A percentile compares a stretch with the other conserved stretches of the same genome.
These are phyloP conservation scores for Phoma herbarum DNA, from an alignment of 2,329 filamentous ascomycete genomes.

Conservation along the genomic window DNA sequence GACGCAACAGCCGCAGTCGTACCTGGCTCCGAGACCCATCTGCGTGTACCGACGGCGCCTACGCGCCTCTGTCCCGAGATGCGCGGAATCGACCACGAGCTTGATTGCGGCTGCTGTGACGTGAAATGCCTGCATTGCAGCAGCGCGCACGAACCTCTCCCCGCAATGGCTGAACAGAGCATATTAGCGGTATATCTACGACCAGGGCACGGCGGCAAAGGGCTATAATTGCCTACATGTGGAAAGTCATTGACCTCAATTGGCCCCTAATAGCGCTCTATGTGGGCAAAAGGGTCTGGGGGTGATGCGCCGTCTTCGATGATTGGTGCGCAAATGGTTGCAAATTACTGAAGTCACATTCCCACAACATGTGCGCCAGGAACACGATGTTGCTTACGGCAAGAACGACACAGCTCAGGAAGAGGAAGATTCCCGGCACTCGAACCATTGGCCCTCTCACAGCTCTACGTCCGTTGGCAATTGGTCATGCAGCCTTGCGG, in stretches of 20 bases:
- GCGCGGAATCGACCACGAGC: conserved; percentile 37
- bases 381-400: conserved; percentile 22
- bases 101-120: conserved; percentile 42
- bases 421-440: conserved; percentile 25
- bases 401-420: conserved; percentile 21
- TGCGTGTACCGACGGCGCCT: conserved; percentile 24
- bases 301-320: conserved; percentile 1
- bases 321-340: conserved; percentile 18
- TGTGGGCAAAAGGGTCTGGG: conserved; percentile 10
- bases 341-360: conserved; percentile 13
- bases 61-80: conserved; percentile 24
- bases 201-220: conserved; percentile 38
- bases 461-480: conserved; percentile 23
- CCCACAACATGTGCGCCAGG: conserved; percentile 11
- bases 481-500: conserved; percentile 38
- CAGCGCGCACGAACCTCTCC: conserved; percentile 28
- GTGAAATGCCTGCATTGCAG: conserved; percentile 40
- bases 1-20: conserved; percentile 11
- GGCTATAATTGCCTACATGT: conserved; percentile 24
- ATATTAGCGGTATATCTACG: conserved; percentile 36
- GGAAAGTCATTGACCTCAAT: conserved; percentile 20
- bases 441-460: conserved; percentile 22
- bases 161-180: conserved; percentile 27
- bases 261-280: conserved; percentile 36
- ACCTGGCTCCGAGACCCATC: conserved; percentile 6